Percentiles rank a stretch among this genome's conserved stretches.
Conservation (phyloP, 2,329 filamentous ascomycete genomes). For the Trichophyton simii region DNA sequence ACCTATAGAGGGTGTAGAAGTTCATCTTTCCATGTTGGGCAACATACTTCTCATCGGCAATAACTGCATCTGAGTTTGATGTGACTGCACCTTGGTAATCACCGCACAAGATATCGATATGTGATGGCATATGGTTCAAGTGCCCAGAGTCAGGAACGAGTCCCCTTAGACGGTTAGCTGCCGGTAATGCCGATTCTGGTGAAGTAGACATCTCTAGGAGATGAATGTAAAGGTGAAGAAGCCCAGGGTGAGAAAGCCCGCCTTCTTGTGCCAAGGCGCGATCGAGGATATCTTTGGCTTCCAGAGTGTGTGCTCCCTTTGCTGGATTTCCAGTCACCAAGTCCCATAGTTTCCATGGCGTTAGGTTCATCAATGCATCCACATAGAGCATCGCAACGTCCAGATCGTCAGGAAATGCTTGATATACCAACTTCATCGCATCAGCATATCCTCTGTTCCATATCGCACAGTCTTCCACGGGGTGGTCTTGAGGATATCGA, state of each 20-base stretch:
- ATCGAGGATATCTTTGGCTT: slow-evolving; percentile 49
- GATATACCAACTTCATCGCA: slow-evolving; percentile 47
- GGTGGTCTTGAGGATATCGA: slow-evolving; percentile 46
- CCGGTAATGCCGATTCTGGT: slow-evolving; percentile 50
- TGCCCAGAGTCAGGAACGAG: slow-evolving; percentile 60
- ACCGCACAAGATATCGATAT: slow-evolving; percentile 61
- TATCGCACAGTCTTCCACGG: slow-evolving; percentile 37
- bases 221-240: slow-evolving; percentile 65
- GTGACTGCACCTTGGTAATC: slow-evolving; percentile 55
- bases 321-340: slow-evolving; percentile 46
- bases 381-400: slow-evolving; percentile 54
- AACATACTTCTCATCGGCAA: slow-evolving; percentile 56
- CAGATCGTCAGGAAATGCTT: slow-evolving; percentile 42
- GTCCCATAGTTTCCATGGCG: slow-evolving; percentile 54
- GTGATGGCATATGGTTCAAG: slow-evolving; percentile 63
- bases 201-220: slow-evolving; percentile 62
- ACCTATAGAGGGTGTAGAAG: slow-evolving; percentile 66
- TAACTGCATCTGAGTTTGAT: slow-evolving; percentile 54
- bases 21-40: slow-evolving; percentile 45
- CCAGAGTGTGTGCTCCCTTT: slow-evolving; percentile 43
- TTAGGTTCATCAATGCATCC: slow-evolving; percentile 54
- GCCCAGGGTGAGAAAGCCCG: slow-evolving; percentile 49
- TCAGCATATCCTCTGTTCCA: slow-evolving; percentile 51
- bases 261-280: slow-evolving; percentile 40
- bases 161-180: slow-evolving; percentile 49